Base-by-base conservation (phyloP, 2,329 filamentous ascomycete species). In the Blastomyces emzantsi region DNA sequence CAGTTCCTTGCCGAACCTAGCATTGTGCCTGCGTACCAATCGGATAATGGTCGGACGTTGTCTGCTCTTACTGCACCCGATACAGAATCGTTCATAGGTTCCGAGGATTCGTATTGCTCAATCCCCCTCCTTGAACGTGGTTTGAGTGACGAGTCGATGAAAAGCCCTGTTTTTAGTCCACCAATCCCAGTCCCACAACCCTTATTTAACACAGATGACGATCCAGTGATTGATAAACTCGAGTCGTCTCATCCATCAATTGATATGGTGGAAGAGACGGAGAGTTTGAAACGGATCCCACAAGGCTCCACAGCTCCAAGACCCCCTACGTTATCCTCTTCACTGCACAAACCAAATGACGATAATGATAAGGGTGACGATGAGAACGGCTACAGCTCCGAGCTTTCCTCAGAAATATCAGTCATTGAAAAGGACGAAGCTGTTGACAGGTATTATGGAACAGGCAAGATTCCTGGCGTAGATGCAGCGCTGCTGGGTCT, bases 121-220 rank as follows among this genome's bases (percentile, higher is more conserved):
- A 86, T 87, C 43, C 90, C 91, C 3, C 81, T 94, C 8, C 81
- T 95, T 15, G 88, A 93, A 65, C 84, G 89, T 60, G 89, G 83
- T 7, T 66, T 78, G 57, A 73, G 71, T 41, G 74, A 81, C 59
- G 77, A 81, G 19, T 79, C 79, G 1, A 81, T 82, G 78, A 80
- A 78, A 65, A 78, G 77, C n/a, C 78, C 77, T 7, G 71, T 72
- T 28, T 52, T 65, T 15, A 67, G 55, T 36, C 66, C 65, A 8
- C 61, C 64, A 15, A 59, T 63, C 60, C 67, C 69, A n/a, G 63
- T 66, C 39, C 68, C 73, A 11, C 67, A 58, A 57, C 70, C 67
- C 17, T 68, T 71, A 43, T 71, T 72, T 57, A 74, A 68, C 60
- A 67, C 69, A 11, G 68, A 69, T 47, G 69, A 71, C 9, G 72